Evolutionary conservation across 2,329 filamentous ascomycete genomes (phyloP).

Genomic region (Colletotrichum paranaense): DNA sequence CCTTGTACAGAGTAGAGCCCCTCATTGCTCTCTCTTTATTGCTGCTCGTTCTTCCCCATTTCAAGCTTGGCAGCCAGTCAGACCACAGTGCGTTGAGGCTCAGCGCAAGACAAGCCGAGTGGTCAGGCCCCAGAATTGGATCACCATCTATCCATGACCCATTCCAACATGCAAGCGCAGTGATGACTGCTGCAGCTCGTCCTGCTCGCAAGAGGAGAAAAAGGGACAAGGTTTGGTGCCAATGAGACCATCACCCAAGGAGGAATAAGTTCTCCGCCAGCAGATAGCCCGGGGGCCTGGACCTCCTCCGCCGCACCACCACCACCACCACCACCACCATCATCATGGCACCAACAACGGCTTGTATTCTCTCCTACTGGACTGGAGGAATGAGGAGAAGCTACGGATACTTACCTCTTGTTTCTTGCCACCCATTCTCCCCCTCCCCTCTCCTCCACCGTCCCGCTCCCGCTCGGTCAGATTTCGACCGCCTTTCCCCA

Average conservation of each 20-base stretch:
- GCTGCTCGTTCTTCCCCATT: neutral
- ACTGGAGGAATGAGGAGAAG: neutral
- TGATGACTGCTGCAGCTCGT: slow-evolving; percentile 21
- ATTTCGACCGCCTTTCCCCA: neutral
- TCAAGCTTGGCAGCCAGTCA: neutral
- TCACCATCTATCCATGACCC: neutral
- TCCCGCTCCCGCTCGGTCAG: neutral
- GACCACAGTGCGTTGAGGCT: slow-evolving; percentile 5
- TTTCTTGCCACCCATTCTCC: slow-evolving; percentile 5
- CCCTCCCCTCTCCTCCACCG: neutral
- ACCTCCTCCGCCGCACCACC: slow-evolving; percentile 1
- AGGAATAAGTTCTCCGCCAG: slow-evolving; percentile 4
- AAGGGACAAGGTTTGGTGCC: slow-evolving; percentile 5
- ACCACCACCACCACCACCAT: neutral
- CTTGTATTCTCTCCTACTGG: neutral
- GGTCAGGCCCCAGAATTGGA: slow-evolving; percentile 4
- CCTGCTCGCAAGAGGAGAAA: neutral
- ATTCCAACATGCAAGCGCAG: slow-evolving; percentile 11
- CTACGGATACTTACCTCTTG: no score
- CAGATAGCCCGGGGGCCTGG: slow-evolving; percentile 7
- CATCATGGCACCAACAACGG: no score
- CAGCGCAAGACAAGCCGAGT: neutral
- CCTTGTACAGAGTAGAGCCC: neutral
- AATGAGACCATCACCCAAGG: slow-evolving; percentile 1
- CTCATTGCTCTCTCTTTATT: neutral